Evolutionary conservation across 2,329 filamentous ascomycete species (phyloP).

Genomic region (Cercospora sp.): DNA sequence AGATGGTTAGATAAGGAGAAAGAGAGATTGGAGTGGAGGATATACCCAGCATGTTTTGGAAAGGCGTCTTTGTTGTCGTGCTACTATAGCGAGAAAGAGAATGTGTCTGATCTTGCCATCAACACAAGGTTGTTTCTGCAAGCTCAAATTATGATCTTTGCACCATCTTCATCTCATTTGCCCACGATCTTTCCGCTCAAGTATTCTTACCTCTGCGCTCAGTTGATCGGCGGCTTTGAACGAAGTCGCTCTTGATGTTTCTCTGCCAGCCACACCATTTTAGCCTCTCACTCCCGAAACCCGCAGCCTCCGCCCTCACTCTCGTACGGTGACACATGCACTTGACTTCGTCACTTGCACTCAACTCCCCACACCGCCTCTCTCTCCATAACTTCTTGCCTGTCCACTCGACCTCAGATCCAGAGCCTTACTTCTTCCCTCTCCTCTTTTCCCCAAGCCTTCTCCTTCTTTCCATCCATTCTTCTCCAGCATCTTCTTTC

Average conservation of each 20-base stretch:
- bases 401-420: neutral
- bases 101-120: neutral
- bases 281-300: neutral
- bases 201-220: neutral
- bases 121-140: neutral
- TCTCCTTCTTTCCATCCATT: neutral
- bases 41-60: neutral
- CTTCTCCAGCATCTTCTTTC: constrained; percentile 1
- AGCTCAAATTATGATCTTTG: neutral
- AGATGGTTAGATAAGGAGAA: neutral
- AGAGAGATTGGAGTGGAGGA: neutral
- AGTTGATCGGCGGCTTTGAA: neutral
- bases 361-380: neutral
- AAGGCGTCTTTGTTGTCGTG: neutral
- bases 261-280: neutral
- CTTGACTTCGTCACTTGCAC: neutral
- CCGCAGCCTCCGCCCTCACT: neutral
- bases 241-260: neutral
- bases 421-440: neutral
- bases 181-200: neutral
- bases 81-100: neutral
- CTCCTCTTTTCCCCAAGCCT: neutral
- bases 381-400: neutral
- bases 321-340: neutral
- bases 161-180: neutral